These are phyloP conservation scores for Mrakiaceae sp. DNA, from an alignment of 1,284 basidiomycete genomes.

Conservation along the genomic window DNA sequence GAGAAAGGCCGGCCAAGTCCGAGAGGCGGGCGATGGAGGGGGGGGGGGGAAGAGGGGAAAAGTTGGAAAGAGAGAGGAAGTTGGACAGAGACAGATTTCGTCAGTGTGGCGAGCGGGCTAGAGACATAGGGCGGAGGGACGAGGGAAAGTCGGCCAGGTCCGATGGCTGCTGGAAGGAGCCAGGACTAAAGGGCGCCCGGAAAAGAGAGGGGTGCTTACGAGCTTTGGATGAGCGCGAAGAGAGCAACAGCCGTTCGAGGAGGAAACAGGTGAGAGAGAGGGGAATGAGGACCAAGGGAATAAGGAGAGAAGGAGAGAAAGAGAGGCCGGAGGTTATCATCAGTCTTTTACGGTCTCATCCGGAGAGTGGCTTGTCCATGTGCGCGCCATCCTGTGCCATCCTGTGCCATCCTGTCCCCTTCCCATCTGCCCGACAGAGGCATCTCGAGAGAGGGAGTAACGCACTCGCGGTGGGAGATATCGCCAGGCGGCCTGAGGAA, in stretches of 20 bases:
- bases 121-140: not conserved
- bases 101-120: not conserved
- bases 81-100: not conserved
- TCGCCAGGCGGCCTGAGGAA: conserved; percentile 4
- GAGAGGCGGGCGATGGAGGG: no score
- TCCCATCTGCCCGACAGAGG: not conserved
- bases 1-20: no score
- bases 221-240: no score
- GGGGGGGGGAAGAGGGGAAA: not conserved
- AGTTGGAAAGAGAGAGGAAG: not conserved
- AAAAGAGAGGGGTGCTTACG: no score
- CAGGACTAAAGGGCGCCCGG: no score
- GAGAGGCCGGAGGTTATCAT: not conserved
- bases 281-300: no score
- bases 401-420: not conserved
- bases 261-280: no score
- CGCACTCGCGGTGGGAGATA: not conserved
- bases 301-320: not conserved
- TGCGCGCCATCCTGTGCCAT: not conserved
- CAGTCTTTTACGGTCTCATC: not conserved
- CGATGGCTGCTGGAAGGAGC: no score
- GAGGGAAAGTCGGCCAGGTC: no score
- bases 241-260: no score
- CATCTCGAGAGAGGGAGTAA: not conserved
- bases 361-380: not conserved